A percentile compares a stretch with the other conserved stretches of the same genome.
Evolutionary conservation across 78 protist genomes (phyloP).

Genomic region (Thecamonas trahens): DNA sequence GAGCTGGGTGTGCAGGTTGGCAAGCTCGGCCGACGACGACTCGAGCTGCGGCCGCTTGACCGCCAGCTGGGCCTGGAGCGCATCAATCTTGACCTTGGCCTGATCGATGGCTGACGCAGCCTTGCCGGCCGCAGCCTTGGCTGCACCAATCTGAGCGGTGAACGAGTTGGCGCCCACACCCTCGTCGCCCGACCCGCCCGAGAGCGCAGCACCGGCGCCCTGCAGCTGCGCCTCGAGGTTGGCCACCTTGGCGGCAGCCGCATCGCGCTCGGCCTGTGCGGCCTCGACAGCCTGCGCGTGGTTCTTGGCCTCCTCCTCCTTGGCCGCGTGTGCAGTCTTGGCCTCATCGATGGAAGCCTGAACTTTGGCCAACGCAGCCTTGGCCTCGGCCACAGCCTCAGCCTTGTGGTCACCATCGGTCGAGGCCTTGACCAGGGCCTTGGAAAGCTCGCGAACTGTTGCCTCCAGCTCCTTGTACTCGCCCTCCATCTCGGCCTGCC

Average conservation of each 20-base stretch:
- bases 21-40: not conserved
- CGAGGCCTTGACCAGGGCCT: constrained; percentile 40
- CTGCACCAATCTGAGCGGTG: too few species aligned
- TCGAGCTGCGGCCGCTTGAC: not conserved
- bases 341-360: not conserved
- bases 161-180: too few species aligned
- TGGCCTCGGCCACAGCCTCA: not conserved
- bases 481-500: not conserved
- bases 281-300: not conserved
- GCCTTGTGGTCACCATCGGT: constrained; percentile 10
- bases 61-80: not conserved
- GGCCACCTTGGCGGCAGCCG: not conserved
- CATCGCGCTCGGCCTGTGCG: constrained; percentile 10
- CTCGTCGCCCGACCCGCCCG: too few species aligned
- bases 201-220: too few species aligned
- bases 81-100: not conserved
- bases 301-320: constrained; percentile 14
- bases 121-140: too few species aligned
- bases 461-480: not conserved
- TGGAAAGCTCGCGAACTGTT: constrained; percentile 25
- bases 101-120: not conserved
- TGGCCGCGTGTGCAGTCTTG: constrained; percentile 9
- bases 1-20: not conserved
- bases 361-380: not conserved
- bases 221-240: constrained; percentile 1